Evolutionary conservation across 306 rosid genomes (phyloP).

Genomic region (Phaseolus lunatus): DNA sequence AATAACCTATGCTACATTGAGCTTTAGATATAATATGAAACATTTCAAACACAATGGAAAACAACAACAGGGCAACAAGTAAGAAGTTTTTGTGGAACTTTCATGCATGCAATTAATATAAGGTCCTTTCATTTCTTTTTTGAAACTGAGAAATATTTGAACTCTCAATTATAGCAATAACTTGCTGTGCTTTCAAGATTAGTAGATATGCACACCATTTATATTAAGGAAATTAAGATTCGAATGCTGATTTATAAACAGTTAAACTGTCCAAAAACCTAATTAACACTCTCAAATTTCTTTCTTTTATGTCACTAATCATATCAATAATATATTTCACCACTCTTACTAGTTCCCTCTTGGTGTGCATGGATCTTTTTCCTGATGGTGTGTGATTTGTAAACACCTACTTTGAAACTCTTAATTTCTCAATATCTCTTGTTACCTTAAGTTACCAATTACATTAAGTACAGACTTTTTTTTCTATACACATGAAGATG

Average conservation of each 20-base stretch:
- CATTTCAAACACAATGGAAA: constrained; percentile 19
- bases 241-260: background rate
- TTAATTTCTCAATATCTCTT: background rate
- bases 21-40: constrained; percentile 14
- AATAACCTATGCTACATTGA: background rate
- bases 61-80: background rate
- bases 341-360: too few relatives aligned
- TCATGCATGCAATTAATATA: background rate
- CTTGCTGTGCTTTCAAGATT: background rate
- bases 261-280: background rate
- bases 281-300: background rate
- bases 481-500: background rate
- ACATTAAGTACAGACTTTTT: background rate
- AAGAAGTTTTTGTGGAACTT: constrained; percentile 10
- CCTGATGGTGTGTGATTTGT: background rate
- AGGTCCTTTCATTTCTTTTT: background rate
- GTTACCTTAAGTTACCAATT: background rate
- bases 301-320: background rate
- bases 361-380: too few relatives aligned
- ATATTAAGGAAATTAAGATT: background rate
- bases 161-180: background rate
- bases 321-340: too few relatives aligned
- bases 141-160: constrained; percentile 25
- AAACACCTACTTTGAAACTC: background rate
- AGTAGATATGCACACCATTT: background rate